A percentile compares a stretch with the other conserved stretches of the same genome.
Evolutionary conservation across 495 filamentous ascomycete genomes (phyloP).

Genomic region (Penicillium nucicola): DNA sequence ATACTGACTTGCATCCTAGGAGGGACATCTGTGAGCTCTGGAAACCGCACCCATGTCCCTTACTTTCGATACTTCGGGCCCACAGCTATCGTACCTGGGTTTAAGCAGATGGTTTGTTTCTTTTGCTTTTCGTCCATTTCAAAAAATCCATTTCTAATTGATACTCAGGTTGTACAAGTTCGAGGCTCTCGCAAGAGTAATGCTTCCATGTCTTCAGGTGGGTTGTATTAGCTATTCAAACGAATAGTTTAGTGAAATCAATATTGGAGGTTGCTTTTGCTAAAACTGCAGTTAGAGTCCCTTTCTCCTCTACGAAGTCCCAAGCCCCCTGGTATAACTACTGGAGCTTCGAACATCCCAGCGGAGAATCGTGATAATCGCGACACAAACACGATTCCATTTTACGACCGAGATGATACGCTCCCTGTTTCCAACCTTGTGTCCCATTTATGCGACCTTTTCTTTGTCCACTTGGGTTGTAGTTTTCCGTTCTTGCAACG

Average conservation of each 20-base stretch:
- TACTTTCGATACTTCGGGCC: slow-evolving; percentile 88
- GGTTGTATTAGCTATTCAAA: slow-evolving; percentile 3
- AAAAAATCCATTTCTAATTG: no score
- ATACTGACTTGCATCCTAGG: slow-evolving; percentile 25
- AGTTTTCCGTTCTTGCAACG: slow-evolving; percentile 77
- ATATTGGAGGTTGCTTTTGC: slow-evolving; percentile 1
- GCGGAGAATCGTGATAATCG: slow-evolving; percentile 43
- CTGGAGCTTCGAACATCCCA: slow-evolving; percentile 23
- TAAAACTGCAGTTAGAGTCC: slow-evolving; percentile 28
- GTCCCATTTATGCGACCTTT: slow-evolving; percentile 68
- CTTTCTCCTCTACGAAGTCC: slow-evolving; percentile 36
- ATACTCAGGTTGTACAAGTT: slow-evolving; percentile 57
- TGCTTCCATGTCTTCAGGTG: slow-evolving; percentile 48
- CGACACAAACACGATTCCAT: slow-evolving; percentile 65
- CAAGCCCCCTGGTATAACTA: slow-evolving; percentile 20
- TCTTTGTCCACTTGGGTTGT: slow-evolving; percentile 75
- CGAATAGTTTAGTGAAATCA: not conserved
- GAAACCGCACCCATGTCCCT: slow-evolving; percentile 63
- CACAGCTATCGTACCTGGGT: slow-evolving; percentile 87
- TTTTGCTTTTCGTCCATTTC: no score
- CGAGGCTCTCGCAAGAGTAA: slow-evolving; percentile 51
- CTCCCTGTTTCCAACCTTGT: slow-evolving; percentile 68
- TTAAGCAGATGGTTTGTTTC: slow-evolving; percentile 78
- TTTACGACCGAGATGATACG: slow-evolving; percentile 71
- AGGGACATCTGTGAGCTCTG: slow-evolving; percentile 41